Conservation (phyloP, 176 grass and related monocot species). For the Coix lacrymajobi region DNA sequence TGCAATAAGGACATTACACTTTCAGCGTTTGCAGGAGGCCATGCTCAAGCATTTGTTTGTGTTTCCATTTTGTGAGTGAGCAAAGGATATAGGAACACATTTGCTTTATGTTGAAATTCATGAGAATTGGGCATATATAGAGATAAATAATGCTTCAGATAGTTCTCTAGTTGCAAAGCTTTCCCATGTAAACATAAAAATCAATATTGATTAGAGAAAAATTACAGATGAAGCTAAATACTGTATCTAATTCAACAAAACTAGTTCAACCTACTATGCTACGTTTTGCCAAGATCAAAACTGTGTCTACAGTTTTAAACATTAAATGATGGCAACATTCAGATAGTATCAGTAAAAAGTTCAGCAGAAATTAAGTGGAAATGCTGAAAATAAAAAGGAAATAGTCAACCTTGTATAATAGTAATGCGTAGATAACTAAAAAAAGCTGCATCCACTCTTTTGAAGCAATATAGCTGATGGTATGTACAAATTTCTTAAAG, state of each 20-base stretch:
- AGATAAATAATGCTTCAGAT: neutral
- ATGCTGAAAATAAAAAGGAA: neutral
- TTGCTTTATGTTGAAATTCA: conserved; percentile 7
- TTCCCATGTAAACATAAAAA: neutral
- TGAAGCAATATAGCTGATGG: neutral
- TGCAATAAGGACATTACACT: conserved; percentile 33
- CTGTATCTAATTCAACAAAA: conserved; percentile 8
- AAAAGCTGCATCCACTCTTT: neutral
- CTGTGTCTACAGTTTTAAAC: neutral
- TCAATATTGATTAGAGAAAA: neutral
- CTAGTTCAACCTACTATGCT: neutral
- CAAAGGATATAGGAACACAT: neutral
- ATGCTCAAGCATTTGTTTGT: neutral
- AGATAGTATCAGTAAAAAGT: conserved; percentile 1
- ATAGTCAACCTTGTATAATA: neutral
- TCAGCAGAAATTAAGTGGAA: neutral
- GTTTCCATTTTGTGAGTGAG: neutral
- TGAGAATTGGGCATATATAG: neutral
- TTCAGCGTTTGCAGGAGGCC: neutral
- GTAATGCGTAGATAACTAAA: neutral
- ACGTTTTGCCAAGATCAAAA: neutral
- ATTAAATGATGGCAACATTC: neutral
- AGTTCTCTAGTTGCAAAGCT: neutral
- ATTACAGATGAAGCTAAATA: neutral
- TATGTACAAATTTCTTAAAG: neutral